These are phyloP conservation scores for Scheffersomyces segobiensis DNA, from an alignment of 1,139 yeast species.

Conservation along the genomic window DNA sequence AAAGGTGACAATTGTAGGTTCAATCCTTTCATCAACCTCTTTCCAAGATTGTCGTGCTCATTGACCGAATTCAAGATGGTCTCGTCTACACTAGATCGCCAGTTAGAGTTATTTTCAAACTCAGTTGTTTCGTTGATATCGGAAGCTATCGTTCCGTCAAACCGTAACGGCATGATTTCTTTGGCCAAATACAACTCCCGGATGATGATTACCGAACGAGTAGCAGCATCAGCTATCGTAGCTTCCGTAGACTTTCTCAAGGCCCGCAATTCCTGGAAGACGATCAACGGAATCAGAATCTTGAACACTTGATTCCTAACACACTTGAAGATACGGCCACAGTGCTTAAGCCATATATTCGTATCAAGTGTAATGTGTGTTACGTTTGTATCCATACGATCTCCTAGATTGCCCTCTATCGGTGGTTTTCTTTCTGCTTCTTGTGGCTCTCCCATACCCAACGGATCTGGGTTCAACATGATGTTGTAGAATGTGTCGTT, in stretches of 20 bases:
- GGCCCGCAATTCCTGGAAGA: slow-evolving; percentile 77
- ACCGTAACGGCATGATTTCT: slow-evolving; percentile 50
- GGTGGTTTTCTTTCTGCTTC: background rate
- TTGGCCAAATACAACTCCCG: slow-evolving; percentile 64
- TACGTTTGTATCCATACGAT: slow-evolving; percentile 52
- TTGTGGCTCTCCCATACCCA: slow-evolving; percentile 8
- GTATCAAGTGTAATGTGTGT: slow-evolving; percentile 73
- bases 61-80: slow-evolving; percentile 55
- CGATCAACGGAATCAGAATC: slow-evolving; percentile 66
- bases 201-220: slow-evolving; percentile 72
- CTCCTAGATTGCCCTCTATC: slow-evolving; percentile 45
- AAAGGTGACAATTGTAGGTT: slow-evolving; percentile 21
- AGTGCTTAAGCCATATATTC: slow-evolving; percentile 78
- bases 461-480: slow-evolving; percentile 23
- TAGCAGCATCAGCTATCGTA: slow-evolving; percentile 77
- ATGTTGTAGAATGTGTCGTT: slow-evolving; percentile 26
- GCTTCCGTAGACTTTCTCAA: slow-evolving; percentile 72
- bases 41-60: slow-evolving; percentile 48
- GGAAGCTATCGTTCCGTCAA: slow-evolving; percentile 57
- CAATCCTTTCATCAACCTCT: slow-evolving; percentile 38
- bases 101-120: slow-evolving; percentile 62
- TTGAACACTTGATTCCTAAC: slow-evolving; percentile 60
- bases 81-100: slow-evolving; percentile 64
- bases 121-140: slow-evolving; percentile 58
- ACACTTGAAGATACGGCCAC: slow-evolving; percentile 73